Conservation (phyloP, 257 asterid species). For the Nicotiana attenuata region DNA sequence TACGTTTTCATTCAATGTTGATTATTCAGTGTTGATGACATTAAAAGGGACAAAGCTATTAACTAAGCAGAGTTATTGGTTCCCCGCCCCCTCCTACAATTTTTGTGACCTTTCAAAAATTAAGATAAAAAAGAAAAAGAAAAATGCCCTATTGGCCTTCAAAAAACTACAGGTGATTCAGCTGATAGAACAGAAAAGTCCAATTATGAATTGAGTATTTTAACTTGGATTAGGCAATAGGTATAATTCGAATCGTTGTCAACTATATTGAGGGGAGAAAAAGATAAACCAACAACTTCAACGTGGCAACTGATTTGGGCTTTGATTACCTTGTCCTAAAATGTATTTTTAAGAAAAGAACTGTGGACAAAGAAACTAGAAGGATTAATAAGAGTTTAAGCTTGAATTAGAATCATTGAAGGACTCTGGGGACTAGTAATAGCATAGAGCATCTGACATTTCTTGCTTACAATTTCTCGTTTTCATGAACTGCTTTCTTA, state of each 20-base stretch:
- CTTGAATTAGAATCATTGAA: neutral
- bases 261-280: neutral
- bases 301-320: neutral
- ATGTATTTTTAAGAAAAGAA: neutral
- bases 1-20: neutral
- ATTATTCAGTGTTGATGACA: neutral
- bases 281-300: neutral
- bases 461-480: neutral
- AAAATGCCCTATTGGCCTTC: neutral
- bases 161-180: neutral
- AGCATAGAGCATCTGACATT: neutral
- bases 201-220: neutral
- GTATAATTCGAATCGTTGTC: neutral
- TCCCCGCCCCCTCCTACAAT: neutral
- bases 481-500: neutral
- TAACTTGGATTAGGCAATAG: neutral
- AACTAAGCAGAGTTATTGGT: neutral
- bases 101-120: neutral
- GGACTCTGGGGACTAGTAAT: neutral
- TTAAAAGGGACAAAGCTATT: conserved; percentile 3
- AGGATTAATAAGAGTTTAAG: neutral
- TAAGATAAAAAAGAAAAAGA: neutral
- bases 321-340: neutral
- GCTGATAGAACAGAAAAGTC: neutral
- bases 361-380: neutral